A percentile compares a stretch with the other conserved stretches of the same genome.
phyloP scores from a whole-genome alignment of 148 eudicot genomes.

The Amaranthus cruentus region DNA sequence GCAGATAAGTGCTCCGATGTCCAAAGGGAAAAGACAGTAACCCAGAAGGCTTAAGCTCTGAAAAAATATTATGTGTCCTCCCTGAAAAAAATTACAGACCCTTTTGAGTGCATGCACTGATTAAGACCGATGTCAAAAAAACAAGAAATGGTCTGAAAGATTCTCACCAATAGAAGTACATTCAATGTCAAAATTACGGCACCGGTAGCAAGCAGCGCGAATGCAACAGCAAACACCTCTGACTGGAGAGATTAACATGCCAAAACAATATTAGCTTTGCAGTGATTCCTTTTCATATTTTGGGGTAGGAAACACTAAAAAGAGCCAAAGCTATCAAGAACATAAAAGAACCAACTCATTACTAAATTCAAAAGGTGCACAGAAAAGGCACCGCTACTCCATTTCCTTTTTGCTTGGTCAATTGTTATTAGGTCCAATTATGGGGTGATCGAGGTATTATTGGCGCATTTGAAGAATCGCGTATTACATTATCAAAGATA shows the following conservation, averaged over 20 bases:
- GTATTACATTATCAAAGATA: neutral
- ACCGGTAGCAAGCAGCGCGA: conserved; percentile 95
- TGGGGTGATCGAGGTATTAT: neutral
- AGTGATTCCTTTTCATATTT: no score
- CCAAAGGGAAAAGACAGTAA: conserved; percentile 92
- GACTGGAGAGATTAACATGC: conserved; percentile 50
- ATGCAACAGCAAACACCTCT: conserved; percentile 96
- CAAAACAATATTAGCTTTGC: conserved; percentile 9
- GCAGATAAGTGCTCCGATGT: conserved; percentile 83
- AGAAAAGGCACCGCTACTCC: neutral
- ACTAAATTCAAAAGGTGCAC: neutral
- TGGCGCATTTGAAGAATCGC: neutral
- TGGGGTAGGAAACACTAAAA: neutral
- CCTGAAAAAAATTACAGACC: conserved; percentile 40
- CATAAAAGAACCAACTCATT: neutral
- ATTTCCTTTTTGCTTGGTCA: neutral
- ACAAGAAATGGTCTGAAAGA: conserved; percentile 15
- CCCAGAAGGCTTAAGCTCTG: conserved; percentile 94
- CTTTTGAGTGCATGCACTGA: neutral
- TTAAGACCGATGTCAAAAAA: neutral
- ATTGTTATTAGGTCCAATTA: neutral
- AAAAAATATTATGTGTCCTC: conserved; percentile 98
- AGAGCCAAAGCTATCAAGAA: neutral
- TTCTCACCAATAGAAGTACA: conserved; percentile 81
- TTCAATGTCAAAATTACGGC: conserved; percentile 94